Evolutionary conservation across 192 early-diverging fungal genomes (phyloP).

Genomic region (Entomortierella parvispora): DNA sequence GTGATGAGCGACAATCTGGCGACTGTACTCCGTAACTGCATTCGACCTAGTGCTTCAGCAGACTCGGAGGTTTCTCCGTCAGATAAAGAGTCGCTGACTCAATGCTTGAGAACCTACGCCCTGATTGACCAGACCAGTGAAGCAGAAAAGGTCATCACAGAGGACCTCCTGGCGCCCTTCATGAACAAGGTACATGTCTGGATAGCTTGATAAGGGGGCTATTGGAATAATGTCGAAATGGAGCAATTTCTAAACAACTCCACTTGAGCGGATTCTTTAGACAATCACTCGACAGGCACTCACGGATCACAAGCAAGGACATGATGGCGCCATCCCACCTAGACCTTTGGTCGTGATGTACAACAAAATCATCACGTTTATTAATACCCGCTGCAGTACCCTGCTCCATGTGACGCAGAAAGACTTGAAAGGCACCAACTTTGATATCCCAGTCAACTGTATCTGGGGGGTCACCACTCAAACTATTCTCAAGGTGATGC

Average conservation of each 20-base stretch:
- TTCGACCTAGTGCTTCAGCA: constrained; percentile 41
- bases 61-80: constrained; percentile 32
- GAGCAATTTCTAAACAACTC: not conserved
- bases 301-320: constrained; percentile 8
- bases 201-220: too few species aligned
- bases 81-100: constrained; percentile 63
- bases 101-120: constrained; percentile 79
- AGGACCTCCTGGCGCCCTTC: constrained; percentile 64
- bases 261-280: constrained; percentile 2
- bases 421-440: constrained; percentile 67
- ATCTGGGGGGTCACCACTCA: constrained; percentile 67
- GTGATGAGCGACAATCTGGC: constrained; percentile 70
- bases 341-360: constrained; percentile 66
- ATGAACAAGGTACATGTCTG: constrained; percentile 64
- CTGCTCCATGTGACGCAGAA: constrained; percentile 66
- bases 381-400: constrained; percentile 54
- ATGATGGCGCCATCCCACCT: not conserved
- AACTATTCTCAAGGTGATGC: constrained; percentile 56
- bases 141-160: constrained; percentile 71
- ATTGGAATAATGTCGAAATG: too few species aligned
- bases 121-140: constrained; percentile 74
- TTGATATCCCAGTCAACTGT: constrained; percentile 70
- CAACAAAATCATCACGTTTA: constrained; percentile 63
- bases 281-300: constrained; percentile 34
- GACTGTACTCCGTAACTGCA: constrained; percentile 62